Evolutionary conservation across 495 filamentous ascomycete species (phyloP), one percentile per base, ranked within the genome.

Genomic region (Penicillium samsonianum): DNA sequence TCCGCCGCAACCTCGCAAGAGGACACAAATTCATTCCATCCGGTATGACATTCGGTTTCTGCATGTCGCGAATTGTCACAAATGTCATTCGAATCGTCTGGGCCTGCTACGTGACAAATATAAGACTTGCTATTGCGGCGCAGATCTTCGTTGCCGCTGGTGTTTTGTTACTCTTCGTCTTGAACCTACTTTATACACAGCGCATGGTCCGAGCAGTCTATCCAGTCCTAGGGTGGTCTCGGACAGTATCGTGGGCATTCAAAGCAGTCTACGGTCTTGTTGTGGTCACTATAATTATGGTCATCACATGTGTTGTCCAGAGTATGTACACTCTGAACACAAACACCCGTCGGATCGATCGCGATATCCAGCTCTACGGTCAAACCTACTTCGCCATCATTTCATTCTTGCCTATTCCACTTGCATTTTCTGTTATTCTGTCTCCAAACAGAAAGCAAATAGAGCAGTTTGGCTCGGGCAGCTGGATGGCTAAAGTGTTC

Each of bases 141-240:
- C 75, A 84, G 54, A 81, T 96, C 63, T 86, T 96, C 60, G 84
- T 93, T 26, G 79, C 84, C 11, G 88, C 88, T 0, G 92, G 92
- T 26, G 82, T 91, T 17, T 63, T 96, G 23, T 63, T 96, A 5
- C 72, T 96, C n/a, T 95, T 88, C 70, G 71, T 96, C 55, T 69
- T 90, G 65, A 94, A 96, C 67, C 72, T 96, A 25, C 77, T 94
- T 62, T 89, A 90, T 66, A 74, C 87, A 0, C 90, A 93, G 67
- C 84, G 92, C 28, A 82, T 95, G 28, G 59, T 92, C 8, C 80
- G 91, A 28, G 88, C 86, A 3, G 81, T 81, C 11, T 88, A 93
- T 55, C 92, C 90, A 0, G 66, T 70, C 2, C 67, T 90, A 48
- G 90, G 90, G 31, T 90, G 88, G 88, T 78, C 82, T 50, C 77